phyloP scores from a whole-genome alignment of 192 early-diverging fungal genomes.

The Gorgonomyces haynaldii region DNA sequence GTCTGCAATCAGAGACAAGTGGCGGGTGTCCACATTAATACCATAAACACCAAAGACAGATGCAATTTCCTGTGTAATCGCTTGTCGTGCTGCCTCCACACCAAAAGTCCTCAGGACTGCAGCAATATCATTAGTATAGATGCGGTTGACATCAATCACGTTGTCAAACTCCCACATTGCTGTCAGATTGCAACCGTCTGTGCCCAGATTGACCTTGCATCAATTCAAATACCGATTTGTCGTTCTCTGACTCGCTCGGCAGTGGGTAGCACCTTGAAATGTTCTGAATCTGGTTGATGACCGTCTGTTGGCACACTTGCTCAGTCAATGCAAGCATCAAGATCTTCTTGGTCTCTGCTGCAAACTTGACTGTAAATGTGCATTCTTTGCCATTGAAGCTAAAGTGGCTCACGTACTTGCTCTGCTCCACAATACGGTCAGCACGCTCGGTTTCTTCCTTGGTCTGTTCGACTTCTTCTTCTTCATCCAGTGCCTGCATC shows the following conservation, averaged over 20 bases:
- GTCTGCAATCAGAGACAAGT: conserved; percentile 92
- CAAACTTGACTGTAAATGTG: conserved; percentile 43
- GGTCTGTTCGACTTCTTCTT: conserved; percentile 10
- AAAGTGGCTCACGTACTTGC: conserved; percentile 67
- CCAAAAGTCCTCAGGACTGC: conserved; percentile 87
- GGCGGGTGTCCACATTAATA: conserved; percentile 87
- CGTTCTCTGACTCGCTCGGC: conserved; percentile 65
- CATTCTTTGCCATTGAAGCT: conserved; percentile 42
- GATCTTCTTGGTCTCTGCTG: conserved; percentile 81
- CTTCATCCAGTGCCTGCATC: conserved; percentile 23
- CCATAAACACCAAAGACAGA: conserved; percentile 89
- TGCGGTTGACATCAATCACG: conserved; percentile 69
- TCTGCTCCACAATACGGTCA: conserved; percentile 39
- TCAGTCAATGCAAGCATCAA: conserved; percentile 86
- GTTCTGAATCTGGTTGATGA: conserved; percentile 78
- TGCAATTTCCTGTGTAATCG: conserved; percentile 87
- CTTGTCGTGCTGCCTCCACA: conserved; percentile 88
- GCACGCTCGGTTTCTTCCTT: conserved; percentile 19
- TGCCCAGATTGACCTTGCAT: conserved; percentile 51
- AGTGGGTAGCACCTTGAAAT: conserved; percentile 72
- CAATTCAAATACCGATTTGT: conserved; percentile 42
- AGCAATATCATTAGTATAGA: conserved; percentile 96
- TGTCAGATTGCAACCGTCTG: conserved; percentile 83
- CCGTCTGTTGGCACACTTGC: conserved; percentile 53
- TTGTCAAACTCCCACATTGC: conserved; percentile 74